A percentile compares a stretch with the other conserved stretches of the same genome.
Conservation (phyloP, 2,329 filamentous ascomycete genomes). For the Aureobasidium sp. region DNA sequence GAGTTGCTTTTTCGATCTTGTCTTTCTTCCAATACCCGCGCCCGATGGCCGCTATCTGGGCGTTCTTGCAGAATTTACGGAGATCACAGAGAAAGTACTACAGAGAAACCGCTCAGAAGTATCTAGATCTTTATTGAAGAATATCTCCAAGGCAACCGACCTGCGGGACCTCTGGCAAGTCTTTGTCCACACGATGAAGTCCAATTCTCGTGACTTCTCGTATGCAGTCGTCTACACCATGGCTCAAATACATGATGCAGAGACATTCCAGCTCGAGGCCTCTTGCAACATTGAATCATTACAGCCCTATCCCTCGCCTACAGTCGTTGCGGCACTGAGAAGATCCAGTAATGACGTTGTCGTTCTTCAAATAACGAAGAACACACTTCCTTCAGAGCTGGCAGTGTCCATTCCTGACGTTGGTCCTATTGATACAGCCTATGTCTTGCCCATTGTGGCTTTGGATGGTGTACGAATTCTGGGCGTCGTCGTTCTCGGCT, state of each 20-base stretch:
- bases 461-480: constrained; percentile 37
- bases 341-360: constrained; percentile 3
- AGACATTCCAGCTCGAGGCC: constrained; percentile 22
- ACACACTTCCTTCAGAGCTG: constrained; percentile 15
- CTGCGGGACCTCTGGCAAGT: neutral
- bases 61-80: constrained; percentile 20
- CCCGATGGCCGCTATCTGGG: constrained; percentile 19
- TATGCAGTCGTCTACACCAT: neutral
- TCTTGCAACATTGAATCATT: neutral
- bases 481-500: constrained; percentile 44
- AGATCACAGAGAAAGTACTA: constrained; percentile 8
- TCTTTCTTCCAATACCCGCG: constrained; percentile 31
- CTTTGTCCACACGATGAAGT: neutral
- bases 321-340: neutral
- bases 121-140: neutral
- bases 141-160: neutral
- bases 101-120: constrained; percentile 5
- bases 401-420: neutral
- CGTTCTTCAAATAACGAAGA: neutral
- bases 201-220: neutral
- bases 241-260: neutral
- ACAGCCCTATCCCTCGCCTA: no score
- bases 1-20: constrained; percentile 33
- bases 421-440: constrained; percentile 9
- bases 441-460: constrained; percentile 22